Conservation (phyloP, 371 early-diverging fungal species). For the Mortierella sp. region DNA sequence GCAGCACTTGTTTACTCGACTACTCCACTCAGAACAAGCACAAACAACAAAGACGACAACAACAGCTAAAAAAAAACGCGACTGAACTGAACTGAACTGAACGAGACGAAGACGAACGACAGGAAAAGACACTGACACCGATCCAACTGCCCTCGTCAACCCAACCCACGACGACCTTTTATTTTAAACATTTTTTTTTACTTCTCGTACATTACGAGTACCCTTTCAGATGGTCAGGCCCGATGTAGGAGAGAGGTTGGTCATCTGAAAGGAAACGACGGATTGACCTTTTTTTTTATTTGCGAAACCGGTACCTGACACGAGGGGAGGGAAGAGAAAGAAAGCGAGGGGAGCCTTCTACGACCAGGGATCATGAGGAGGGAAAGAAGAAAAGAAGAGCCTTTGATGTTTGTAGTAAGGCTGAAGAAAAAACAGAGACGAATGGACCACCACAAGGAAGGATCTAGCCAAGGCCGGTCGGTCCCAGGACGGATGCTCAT, state of each 20-base stretch:
- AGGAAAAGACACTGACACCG: not conserved
- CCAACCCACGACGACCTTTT: not conserved
- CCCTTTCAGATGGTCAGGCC: not conserved
- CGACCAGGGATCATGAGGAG: not conserved
- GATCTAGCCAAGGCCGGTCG: constrained; percentile 8
- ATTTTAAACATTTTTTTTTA: not conserved
- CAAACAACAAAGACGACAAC: not conserved
- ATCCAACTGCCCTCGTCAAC: constrained; percentile 8
- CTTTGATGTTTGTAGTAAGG: too few relatives aligned
- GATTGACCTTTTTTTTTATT: not conserved
- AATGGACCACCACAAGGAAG: not conserved
- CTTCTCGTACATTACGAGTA: not conserved
- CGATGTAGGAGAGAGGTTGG: not conserved
- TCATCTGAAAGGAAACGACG: not conserved
- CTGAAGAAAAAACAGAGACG: not conserved
- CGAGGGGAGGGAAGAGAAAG: not conserved
- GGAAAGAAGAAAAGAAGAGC: too few relatives aligned
- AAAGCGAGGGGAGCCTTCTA: not conserved
- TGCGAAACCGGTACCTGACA: constrained; percentile 12
- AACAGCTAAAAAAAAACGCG: not conserved
- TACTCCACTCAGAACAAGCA: not conserved
- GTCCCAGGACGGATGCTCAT: constrained; percentile 10
- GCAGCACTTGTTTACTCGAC: too few relatives aligned
- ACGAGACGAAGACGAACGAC: constrained; percentile 1
- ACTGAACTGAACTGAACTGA: not conserved